phyloP scores from a whole-genome alignment of 176 grass and related monocot species.

The Alopecurus myosuroides region DNA sequence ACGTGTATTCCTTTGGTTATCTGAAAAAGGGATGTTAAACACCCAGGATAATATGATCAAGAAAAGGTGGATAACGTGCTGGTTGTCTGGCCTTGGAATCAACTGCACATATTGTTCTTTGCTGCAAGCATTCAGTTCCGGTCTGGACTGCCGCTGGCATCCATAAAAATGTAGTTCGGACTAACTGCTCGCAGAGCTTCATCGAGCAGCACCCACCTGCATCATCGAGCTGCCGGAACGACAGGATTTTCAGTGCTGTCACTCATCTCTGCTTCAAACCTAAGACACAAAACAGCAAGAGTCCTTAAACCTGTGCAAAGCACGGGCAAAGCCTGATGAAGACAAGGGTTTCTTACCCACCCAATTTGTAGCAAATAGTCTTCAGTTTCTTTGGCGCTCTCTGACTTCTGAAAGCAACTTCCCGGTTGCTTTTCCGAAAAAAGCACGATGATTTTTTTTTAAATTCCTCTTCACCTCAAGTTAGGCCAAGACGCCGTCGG shows the following conservation, averaged over 20 bases:
- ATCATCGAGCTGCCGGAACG: background rate
- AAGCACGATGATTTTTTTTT: background rate
- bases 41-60: background rate
- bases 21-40: background rate
- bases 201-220: background rate
- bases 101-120: background rate
- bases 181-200: background rate
- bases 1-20: background rate
- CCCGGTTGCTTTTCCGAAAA: background rate
- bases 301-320: background rate
- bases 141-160: background rate
- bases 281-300: background rate
- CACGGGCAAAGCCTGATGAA: background rate
- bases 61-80: background rate
- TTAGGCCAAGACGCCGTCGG: too few species aligned
- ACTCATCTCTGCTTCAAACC: background rate
- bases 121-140: background rate
- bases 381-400: background rate
- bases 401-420: background rate
- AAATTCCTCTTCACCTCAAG: too few species aligned
- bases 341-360: background rate
- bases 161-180: background rate
- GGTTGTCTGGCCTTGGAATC: background rate
- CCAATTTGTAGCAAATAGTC: background rate
- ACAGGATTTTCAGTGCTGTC: background rate